phyloP scores from a whole-genome alignment of 2,329 filamentous ascomycete species.

The Falciphora oryzae region DNA sequence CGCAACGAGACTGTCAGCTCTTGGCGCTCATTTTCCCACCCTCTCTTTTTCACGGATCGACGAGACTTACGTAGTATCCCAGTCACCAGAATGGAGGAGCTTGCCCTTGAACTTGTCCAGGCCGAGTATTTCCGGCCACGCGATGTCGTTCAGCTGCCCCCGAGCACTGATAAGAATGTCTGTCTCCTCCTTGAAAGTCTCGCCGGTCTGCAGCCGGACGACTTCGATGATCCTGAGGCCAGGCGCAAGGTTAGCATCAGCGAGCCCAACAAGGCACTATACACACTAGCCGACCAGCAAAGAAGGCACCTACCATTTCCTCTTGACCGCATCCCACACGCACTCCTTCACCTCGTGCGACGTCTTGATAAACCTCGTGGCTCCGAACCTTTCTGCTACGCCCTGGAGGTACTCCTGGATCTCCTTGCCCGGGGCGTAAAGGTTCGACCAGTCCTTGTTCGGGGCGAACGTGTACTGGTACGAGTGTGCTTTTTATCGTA shows the following conservation, averaged over 20 bases:
- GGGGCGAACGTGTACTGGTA: conserved; percentile 52
- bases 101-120: conserved; percentile 35
- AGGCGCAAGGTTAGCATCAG: background rate
- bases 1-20: background rate
- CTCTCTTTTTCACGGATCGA: too few relatives aligned
- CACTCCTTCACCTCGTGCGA: conserved; percentile 34
- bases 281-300: too few relatives aligned
- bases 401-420: conserved; percentile 43
- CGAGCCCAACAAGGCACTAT: background rate
- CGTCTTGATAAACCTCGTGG: conserved; percentile 40
- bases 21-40: background rate
- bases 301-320: conserved; percentile 29
- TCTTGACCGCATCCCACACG: conserved; percentile 32
- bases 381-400: conserved; percentile 40
- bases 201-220: conserved; percentile 26
- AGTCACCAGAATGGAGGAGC: conserved; percentile 39
- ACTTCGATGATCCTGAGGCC: conserved; percentile 26
- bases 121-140: conserved; percentile 38
- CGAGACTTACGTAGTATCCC: conserved; percentile 32
- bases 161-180: conserved; percentile 36
- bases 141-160: conserved; percentile 35
- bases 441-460: conserved; percentile 46
- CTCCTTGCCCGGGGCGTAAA: conserved; percentile 44
- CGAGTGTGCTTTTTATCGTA: conserved; percentile 35
- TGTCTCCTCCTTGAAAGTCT: conserved; percentile 32